Evolutionary conservation across 176 grass and related monocot genomes (phyloP), one percentile per base, ranked within the genome.

Genomic region (Carex kokanica): DNA sequence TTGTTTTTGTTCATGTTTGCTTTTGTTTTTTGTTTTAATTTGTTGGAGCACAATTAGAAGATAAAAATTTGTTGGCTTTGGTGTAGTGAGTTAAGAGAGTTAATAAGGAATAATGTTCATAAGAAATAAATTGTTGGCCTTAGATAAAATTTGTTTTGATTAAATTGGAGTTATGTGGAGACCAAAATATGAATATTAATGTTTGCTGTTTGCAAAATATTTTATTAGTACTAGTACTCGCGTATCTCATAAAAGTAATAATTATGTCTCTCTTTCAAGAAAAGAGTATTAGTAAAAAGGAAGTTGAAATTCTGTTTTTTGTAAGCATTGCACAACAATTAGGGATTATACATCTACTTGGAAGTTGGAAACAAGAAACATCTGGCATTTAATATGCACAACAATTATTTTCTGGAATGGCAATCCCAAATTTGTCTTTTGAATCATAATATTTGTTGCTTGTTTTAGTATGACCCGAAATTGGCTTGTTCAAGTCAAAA

Each of bases 1-100:
- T 54, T 66, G 38, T 82, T 65, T 80, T 52, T 82, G 41, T 82
- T 82, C 8, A 82, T 47, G 53, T 66, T 24, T 43, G 5, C 16
- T 81, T 47, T 40, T 65, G 15, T 2, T 25, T 81, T 23, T 64
- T 6, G 24, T 23, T 61, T 81, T 16, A 3, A 81, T 65, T 65
- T 60, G 53, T 61, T 61, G 55, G 20, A 27, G 21, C 45, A 74
- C 3, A 74, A 74, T 74, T 18, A 51, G 70, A 79, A 80, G 15
- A 59, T 41, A 36, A 40, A 60, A 59, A 6, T 57, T 0, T 80
- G 29, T 59, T 80, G 16, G 23, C 20, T 12, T 60, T 40, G 24
- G 15, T 32, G 9, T 60, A 38, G 31, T 8, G 29, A 38, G 40
- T 80, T 40, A 21, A 60, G 34, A 23, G 53, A 38, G 41, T 2